A percentile compares a stretch with the other conserved stretches of the same genome.
phyloP scores from a whole-genome alignment of 2,329 filamentous ascomycete genomes.

The Pyricularia pennisetigena region DNA sequence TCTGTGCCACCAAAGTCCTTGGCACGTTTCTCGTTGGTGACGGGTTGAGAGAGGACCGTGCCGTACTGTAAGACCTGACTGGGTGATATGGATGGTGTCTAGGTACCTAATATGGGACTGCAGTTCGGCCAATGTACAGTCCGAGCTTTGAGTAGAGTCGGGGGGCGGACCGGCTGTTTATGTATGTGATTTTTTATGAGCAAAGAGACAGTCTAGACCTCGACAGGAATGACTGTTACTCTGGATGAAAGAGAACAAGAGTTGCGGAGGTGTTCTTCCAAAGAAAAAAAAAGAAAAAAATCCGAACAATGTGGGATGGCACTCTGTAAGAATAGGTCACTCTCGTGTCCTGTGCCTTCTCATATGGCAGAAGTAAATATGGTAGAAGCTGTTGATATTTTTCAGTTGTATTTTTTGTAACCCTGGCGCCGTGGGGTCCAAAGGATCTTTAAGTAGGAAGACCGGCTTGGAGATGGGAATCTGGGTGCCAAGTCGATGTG shows the following conservation, averaged over 20 bases:
- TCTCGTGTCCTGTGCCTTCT: background rate
- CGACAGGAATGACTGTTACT: background rate
- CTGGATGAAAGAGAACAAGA: background rate
- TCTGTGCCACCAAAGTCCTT: background rate
- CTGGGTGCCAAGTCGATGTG: background rate
- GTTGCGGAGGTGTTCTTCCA: background rate
- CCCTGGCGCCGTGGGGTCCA: background rate
- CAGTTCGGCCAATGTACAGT: background rate
- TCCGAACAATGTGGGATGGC: background rate
- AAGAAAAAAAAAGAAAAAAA: background rate
- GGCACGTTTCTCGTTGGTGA: background rate
- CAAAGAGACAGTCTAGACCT: background rate
- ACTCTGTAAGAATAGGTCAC: background rate
- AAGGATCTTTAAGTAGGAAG: background rate
- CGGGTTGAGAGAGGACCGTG: background rate
- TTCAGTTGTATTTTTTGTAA: background rate
- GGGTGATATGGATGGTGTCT: background rate
- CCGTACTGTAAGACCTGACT: background rate
- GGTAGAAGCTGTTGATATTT: background rate
- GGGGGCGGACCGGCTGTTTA: background rate
- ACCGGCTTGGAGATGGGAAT: background rate
- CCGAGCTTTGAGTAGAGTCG: background rate
- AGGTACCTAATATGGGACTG: background rate
- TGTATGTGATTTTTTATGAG: background rate
- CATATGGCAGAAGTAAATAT: background rate